phyloP scores from a whole-genome alignment of 805 yeast species.

The Wickerhamomyces strasburgensis region DNA sequence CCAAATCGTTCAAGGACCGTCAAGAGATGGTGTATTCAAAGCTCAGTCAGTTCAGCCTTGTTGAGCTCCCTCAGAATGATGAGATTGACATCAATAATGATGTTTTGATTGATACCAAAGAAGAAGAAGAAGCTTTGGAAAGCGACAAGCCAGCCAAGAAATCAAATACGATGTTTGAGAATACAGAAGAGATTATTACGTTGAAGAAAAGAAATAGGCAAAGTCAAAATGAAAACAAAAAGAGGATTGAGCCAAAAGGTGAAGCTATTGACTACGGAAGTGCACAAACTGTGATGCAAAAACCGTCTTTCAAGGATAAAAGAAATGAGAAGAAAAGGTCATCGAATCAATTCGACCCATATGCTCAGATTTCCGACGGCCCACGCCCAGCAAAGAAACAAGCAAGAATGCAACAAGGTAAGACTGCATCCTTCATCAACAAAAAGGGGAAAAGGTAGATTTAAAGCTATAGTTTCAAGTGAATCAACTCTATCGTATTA shows the following conservation, averaged over 20 bases:
- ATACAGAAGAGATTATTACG: constrained; percentile 20
- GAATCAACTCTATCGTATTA: too few species aligned
- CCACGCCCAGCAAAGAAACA: constrained; percentile 49
- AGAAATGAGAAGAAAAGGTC: constrained; percentile 33
- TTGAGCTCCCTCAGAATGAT: too few species aligned
- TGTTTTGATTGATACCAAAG: constrained; percentile 3
- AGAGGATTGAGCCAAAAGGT: constrained; percentile 4
- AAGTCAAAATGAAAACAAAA: constrained; percentile 1
- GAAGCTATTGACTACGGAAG: constrained; percentile 40
- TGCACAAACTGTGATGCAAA: constrained; percentile 37
- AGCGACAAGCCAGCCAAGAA: not conserved
- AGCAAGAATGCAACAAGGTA: constrained; percentile 15
- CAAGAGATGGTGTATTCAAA: too few species aligned
- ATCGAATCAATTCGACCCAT: constrained; percentile 50
- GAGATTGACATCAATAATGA: too few species aligned
- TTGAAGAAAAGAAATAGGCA: constrained; percentile 13
- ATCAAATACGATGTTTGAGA: constrained; percentile 15
- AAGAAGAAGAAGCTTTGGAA: not conserved
- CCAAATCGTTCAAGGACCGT: too few species aligned
- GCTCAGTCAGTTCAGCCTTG: too few species aligned
- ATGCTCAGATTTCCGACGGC: constrained; percentile 42
- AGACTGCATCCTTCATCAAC: constrained; percentile 18
- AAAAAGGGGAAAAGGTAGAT: constrained; percentile 14
- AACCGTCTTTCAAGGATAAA: constrained; percentile 9
- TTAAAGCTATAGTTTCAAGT: not conserved